Percentiles rank a stretch among this genome's conserved stretches.
Evolutionary conservation across 2,329 filamentous ascomycete genomes (phyloP).

Genomic region (Cryphonectria radicalis): DNA sequence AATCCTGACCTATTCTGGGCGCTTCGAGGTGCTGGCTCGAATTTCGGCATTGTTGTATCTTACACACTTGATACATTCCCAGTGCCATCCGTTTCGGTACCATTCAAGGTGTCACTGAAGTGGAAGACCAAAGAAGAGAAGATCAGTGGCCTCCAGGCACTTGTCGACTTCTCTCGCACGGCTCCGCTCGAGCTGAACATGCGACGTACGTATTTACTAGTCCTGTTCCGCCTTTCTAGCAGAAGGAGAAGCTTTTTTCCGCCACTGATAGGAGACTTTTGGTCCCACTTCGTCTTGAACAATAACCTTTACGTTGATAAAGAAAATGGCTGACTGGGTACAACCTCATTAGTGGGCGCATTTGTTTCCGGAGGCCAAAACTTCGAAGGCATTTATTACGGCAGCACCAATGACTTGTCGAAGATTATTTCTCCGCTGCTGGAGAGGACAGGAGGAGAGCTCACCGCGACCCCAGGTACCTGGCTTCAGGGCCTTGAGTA

Average conservation of each 20-base stretch:
- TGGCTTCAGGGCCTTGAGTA: conserved; percentile 40
- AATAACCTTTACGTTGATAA: not conserved
- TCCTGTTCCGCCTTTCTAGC: conserved; percentile 35
- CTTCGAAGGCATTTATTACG: conserved; percentile 38
- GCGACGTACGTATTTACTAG: conserved; percentile 43
- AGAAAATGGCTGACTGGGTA: conserved; percentile 6
- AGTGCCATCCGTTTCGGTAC: conserved; percentile 40
- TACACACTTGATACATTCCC: conserved; percentile 47
- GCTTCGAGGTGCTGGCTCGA: conserved; percentile 46
- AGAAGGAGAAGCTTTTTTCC: not conserved
- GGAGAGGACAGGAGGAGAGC: conserved; percentile 14
- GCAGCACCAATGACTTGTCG: conserved; percentile 29
- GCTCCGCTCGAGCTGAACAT: conserved; percentile 49
- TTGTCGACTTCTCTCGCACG: conserved; percentile 38
- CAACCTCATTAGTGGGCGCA: conserved; percentile 38
- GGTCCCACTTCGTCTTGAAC: too few species aligned
- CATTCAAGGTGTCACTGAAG: conserved; percentile 37
- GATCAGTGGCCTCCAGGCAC: conserved; percentile 34
- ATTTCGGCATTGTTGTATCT: conserved; percentile 45
- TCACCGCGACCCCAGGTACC: conserved; percentile 31
- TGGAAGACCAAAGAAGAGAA: conserved; percentile 37
- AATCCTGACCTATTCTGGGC: conserved; percentile 50
- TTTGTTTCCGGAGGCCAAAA: conserved; percentile 43
- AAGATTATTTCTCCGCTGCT: conserved; percentile 12
- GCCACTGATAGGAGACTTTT: not conserved